Percentiles rank a stretch among this genome's conserved stretches.
These are phyloP conservation scores for Talaromyces liani DNA, from an alignment of 495 filamentous ascomycete genomes.

Conservation along the genomic window DNA sequence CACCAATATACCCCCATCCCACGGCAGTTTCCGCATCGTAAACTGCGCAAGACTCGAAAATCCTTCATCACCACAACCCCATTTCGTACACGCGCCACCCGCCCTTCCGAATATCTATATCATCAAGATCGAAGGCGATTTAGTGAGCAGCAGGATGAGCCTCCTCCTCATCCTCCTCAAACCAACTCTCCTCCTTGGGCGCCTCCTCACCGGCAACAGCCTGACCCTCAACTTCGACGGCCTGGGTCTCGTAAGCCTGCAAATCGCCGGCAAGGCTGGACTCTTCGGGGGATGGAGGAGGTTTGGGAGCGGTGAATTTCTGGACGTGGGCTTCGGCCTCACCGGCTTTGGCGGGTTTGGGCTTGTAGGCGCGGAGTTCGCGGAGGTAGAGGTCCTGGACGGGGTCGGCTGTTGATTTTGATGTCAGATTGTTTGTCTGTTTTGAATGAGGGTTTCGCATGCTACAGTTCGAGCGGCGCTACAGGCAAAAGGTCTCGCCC, in stretches of 20 bases:
- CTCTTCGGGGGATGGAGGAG: conserved; percentile 86
- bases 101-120: background rate
- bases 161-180: conserved; percentile 55
- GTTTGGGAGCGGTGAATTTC: conserved; percentile 69
- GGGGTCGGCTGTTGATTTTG: conserved; percentile 65
- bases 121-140: conserved; percentile 13
- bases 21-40: background rate
- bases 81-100: background rate
- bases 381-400: conserved; percentile 95
- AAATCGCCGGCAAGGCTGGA: conserved; percentile 80
- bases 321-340: conserved; percentile 89
- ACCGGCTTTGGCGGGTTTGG: conserved; percentile 68
- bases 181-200: conserved; percentile 62
- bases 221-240: conserved; percentile 92
- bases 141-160: conserved; percentile 44
- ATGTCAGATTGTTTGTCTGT: background rate
- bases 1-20: background rate
- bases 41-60: background rate
- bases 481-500: background rate
- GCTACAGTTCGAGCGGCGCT: background rate
- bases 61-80: background rate
- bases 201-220: conserved; percentile 45
- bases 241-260: conserved; percentile 85
- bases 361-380: conserved; percentile 91
- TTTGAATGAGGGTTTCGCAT: background rate